Evolutionary conservation across 202 grass and related monocot genomes (phyloP).

Genomic region (Miscanthus sacchariflorus): DNA sequence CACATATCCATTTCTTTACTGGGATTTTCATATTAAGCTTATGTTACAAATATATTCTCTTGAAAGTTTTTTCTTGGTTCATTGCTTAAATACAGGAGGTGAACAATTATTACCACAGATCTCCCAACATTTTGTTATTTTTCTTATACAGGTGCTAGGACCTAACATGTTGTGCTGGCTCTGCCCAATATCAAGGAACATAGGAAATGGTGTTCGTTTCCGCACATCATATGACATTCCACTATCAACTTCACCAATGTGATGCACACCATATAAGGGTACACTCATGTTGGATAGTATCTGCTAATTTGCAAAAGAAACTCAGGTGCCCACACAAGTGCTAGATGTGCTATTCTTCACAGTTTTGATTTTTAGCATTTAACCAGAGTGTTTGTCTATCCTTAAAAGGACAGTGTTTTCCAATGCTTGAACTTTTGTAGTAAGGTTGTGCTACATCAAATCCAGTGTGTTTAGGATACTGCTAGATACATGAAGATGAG

Average conservation of each 20-base stretch:
- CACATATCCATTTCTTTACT: conserved; percentile 1
- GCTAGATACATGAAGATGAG: conserved; percentile 40
- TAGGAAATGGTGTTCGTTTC: conserved; percentile 73
- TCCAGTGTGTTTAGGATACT: conserved; percentile 30
- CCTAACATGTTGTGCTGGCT: conserved; percentile 80
- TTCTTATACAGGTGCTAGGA: conserved; percentile 68
- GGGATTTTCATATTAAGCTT: conserved; percentile 17
- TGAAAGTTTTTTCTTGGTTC: conserved; percentile 24
- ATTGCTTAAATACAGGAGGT: conserved; percentile 20
- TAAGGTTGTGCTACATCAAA: conserved; percentile 7
- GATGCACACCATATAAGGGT: conserved; percentile 26
- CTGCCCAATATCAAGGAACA: conserved; percentile 66
- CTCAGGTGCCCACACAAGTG: conserved; percentile 3
- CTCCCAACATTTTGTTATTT: conserved; percentile 9
- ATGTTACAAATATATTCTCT: conserved; percentile 7
- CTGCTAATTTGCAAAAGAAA: conserved; percentile 39
- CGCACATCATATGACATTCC: conserved; percentile 81
- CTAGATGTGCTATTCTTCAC: background rate
- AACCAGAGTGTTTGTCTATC: conserved; percentile 8
- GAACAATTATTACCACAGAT: background rate
- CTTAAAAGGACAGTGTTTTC: conserved; percentile 25
- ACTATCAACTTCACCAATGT: conserved; percentile 50
- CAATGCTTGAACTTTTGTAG: conserved; percentile 32
- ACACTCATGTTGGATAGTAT: conserved; percentile 29
- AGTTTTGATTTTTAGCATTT: conserved; percentile 16